phyloP scores from a whole-genome alignment of 768 basidiomycete species.

The button mushroom (Agaricus bisporus) region DNA sequence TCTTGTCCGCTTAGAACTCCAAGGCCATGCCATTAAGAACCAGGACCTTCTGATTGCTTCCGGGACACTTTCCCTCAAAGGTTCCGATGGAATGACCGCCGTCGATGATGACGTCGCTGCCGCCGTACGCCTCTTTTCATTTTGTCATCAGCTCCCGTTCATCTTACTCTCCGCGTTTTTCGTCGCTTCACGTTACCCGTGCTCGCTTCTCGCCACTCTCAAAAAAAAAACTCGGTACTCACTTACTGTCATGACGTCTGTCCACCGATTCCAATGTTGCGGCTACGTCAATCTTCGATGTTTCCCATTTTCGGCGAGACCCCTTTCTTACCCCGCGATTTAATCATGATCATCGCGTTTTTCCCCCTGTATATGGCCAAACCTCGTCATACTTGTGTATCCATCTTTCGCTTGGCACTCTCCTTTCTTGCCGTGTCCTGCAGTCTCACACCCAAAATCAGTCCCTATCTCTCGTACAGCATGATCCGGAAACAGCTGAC shows the following conservation, averaged over 20 bases:
- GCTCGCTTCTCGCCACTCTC: not conserved
- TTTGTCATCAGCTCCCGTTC: conserved; percentile 12
- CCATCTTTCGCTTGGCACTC: not conserved
- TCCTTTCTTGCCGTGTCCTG: conserved; percentile 7
- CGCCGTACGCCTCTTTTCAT: conserved; percentile 48
- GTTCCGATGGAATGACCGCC: conserved; percentile 76
- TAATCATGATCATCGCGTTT: conserved; percentile 1
- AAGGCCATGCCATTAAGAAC: conserved; percentile 97
- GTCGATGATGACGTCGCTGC: conserved; percentile 89
- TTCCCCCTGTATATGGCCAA: conserved; percentile 3
- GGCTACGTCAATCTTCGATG: not conserved
- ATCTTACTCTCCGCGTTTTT: conserved; percentile 8
- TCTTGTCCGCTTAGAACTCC: conserved; percentile 55
- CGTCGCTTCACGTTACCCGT: not conserved
- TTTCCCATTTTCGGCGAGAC: conserved; percentile 4
- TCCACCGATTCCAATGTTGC: not conserved
- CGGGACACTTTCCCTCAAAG: conserved; percentile 76
- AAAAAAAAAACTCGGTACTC: not conserved
- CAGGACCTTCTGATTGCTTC: conserved; percentile 91
- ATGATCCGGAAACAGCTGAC: conserved; percentile 30
- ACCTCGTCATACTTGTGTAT: not conserved
- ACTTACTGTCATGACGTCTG: not conserved
- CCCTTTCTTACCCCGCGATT: not conserved
- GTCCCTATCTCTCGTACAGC: conserved; percentile 34
- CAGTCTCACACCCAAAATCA: conserved; percentile 30